Conservation (phyloP, 305 asterid genomes). For the Fraxinus xanthoxyloides region DNA sequence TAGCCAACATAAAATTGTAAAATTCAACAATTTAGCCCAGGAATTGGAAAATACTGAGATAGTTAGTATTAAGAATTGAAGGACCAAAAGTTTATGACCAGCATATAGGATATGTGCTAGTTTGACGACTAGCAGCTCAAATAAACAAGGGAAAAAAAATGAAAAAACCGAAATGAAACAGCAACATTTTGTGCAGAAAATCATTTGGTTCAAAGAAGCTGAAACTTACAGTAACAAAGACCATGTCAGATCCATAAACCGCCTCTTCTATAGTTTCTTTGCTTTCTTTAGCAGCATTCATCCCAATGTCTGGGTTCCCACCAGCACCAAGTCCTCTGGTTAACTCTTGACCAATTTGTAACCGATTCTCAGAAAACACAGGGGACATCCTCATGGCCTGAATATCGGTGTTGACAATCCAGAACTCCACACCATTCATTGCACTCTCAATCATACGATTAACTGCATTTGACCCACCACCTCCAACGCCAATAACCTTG, state of each 20-base stretch:
- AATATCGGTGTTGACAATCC: slow-evolving; percentile 3
- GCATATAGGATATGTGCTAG: not conserved
- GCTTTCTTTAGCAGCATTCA: slow-evolving; percentile 36
- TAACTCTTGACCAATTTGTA: slow-evolving; percentile 29
- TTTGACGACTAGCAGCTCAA: not conserved
- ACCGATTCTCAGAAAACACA: slow-evolving; percentile 24
- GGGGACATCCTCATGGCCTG: slow-evolving; percentile 9
- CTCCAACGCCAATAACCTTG: slow-evolving; percentile 89
- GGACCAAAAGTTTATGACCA: not conserved
- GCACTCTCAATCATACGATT: slow-evolving; percentile 38
- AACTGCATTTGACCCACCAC: slow-evolving; percentile 95
- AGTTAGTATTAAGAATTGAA: not conserved
- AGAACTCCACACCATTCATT: slow-evolving; percentile 3
- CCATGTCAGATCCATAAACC: slow-evolving; percentile 15
- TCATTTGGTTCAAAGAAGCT: not conserved
- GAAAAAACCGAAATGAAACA: not conserved
- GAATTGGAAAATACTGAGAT: not conserved
- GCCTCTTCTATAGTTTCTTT: slow-evolving; percentile 29
- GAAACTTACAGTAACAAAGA: slow-evolving; percentile 6
- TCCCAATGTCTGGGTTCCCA: slow-evolving; percentile 32
- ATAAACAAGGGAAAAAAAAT: not conserved
- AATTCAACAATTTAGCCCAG: not conserved
- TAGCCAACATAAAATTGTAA: not conserved
- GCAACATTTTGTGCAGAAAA: not conserved
- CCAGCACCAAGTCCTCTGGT: slow-evolving; percentile 36